These are phyloP conservation scores for Didymosphaeria variabile DNA, from an alignment of 2,329 filamentous ascomycete genomes.

Conservation along the genomic window DNA sequence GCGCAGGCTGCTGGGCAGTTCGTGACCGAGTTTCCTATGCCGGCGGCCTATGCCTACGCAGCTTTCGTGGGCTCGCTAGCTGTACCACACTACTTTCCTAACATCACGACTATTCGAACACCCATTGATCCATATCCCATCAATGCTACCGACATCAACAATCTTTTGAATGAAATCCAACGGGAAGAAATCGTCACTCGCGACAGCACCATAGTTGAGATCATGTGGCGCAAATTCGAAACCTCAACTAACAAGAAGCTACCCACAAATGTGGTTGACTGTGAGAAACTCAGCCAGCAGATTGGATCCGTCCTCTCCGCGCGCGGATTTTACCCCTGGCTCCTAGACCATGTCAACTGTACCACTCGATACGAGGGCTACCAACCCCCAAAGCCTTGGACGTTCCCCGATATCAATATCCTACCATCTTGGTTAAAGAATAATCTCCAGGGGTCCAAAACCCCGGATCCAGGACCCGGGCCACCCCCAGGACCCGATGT, in stretches of 20 bases:
- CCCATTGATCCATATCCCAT: not conserved
- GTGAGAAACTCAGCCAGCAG: not conserved
- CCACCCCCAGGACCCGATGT: not conserved
- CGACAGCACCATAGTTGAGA: no score
- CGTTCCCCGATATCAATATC: not conserved
- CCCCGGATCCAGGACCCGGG: not conserved
- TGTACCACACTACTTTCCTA: not conserved
- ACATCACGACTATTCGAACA: not conserved
- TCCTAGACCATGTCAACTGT: not conserved
- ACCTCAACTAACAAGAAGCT: not conserved
- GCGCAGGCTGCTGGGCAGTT: not conserved
- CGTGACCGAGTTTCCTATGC: not conserved
- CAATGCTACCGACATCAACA: constrained; percentile 2
- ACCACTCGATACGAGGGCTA: not conserved
- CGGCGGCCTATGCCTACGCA: constrained; percentile 2
- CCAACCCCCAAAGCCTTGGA: not conserved
- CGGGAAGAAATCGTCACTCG: not conserved
- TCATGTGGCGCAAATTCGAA: not conserved
- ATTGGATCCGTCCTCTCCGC: not conserved
- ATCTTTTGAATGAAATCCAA: not conserved
- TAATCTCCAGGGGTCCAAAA: not conserved
- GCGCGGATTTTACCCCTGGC: not conserved
- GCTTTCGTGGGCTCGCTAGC: not conserved
- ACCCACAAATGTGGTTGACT: not conserved
- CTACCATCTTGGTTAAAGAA: not conserved